Base-by-base conservation (phyloP, 768 basidiomycete species). In the Amanita muscaria region DNA sequence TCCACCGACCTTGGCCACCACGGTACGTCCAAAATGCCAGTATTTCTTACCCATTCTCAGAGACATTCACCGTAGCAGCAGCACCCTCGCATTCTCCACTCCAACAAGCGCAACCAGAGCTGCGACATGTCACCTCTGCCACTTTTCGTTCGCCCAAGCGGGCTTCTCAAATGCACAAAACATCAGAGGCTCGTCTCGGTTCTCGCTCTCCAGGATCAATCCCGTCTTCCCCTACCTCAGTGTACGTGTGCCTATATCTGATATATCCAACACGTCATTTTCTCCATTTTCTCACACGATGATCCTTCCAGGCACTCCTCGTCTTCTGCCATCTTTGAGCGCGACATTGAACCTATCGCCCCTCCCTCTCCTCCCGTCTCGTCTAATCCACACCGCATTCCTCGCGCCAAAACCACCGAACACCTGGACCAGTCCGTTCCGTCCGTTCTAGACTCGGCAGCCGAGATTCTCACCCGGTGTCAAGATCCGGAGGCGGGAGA, bases 251-350 rank as follows among this genome's bases (percentile, higher is more conserved):
- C 41, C 44, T 23, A 34, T 38, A 12, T 43, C 21, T 48, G 36
- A 32, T 31, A 29, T 5, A 45, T 25, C 44, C 16, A 10, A 9
- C 14, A 35, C 23, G 38, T 30, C 48, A 45, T 42, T 50, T 54
- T 18, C 48, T 14, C 19, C 11, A 8, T 23, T 38, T 6, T 11
- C 31, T 27, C 27, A 23, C 12, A 1, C 18, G 22, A 3, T 32
- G 5, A 29, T 23, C 19, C 15, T 25, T 35, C 5, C 51, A 71
- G 70, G 2, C 73, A 86, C 54, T 90, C 87, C 0, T 87, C 86
- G 0, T 87, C 86, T 0, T 90, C 88, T 1, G 88, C 89, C 29
- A 93, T 92, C 46, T 93, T 93, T 49, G 89, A 93, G 63, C 79
- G 89, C 27, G 89, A 93, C 59, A 89, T 93, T 51, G 89, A 91